These are phyloP conservation scores for Syncephalis fuscata DNA, from an alignment of 371 early-diverging fungal species.

Conservation along the genomic window DNA sequence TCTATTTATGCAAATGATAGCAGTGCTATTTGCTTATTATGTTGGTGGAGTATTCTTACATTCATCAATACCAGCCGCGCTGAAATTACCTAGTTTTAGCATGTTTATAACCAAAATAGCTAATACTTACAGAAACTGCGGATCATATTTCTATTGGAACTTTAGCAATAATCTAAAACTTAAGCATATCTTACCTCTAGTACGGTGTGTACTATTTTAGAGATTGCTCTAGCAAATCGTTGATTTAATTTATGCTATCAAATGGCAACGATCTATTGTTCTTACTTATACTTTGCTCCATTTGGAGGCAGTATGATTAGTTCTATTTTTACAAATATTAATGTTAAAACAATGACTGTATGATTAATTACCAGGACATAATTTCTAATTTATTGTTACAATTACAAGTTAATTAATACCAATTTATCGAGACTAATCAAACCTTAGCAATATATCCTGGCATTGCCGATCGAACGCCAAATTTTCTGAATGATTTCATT, in stretches of 20 bases:
- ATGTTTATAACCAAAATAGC: slow-evolving; percentile 10
- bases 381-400: slow-evolving; percentile 27
- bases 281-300: too few relatives aligned
- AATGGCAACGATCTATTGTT: too few relatives aligned
- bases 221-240: slow-evolving; percentile 9
- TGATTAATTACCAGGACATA: slow-evolving; percentile 12
- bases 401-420: slow-evolving; percentile 20
- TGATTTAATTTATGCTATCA: too few relatives aligned
- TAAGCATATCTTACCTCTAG: slow-evolving; percentile 8
- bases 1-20: slow-evolving; percentile 17
- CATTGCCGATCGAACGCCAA: slow-evolving; percentile 53
- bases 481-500: slow-evolving; percentile 14
- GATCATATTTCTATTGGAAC: slow-evolving; percentile 1
- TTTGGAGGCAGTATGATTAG: too few relatives aligned
- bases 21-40: too few relatives aligned
- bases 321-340: too few relatives aligned
- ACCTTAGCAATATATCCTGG: slow-evolving; percentile 42
- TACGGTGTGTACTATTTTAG: slow-evolving; percentile 23
- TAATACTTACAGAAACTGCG: background rate
- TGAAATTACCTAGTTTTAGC: slow-evolving; percentile 36
- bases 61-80: slow-evolving; percentile 41
- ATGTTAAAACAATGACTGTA: too few relatives aligned
- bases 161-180: slow-evolving; percentile 1
- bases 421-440: slow-evolving; percentile 28
- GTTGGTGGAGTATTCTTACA: slow-evolving; percentile 1